phyloP scores from a whole-genome alignment of 78 protist species.

The Polysphondylium violaceum region DNA sequence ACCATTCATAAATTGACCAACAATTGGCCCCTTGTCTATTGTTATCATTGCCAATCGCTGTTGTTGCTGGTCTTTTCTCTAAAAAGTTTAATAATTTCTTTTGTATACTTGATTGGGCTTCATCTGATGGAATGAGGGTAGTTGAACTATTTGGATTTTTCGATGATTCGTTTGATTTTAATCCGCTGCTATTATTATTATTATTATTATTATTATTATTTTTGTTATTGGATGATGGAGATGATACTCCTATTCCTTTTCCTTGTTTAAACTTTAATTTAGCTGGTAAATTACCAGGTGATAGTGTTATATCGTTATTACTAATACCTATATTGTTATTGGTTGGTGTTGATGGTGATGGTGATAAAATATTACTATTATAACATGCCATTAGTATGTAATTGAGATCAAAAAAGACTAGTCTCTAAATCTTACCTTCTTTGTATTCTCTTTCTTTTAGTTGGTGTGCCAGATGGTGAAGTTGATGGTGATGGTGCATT shows the following conservation, averaged over 20 bases:
- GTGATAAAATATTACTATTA: not conserved
- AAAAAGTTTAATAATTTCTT: constrained; percentile 28
- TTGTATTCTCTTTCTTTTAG: constrained; percentile 18
- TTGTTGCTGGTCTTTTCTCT: not conserved
- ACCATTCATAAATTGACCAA: constrained; percentile 76
- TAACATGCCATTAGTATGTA: not conserved
- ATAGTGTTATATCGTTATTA: not conserved
- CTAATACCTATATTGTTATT: no score
- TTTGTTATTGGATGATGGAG: not conserved
- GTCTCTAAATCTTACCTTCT: not conserved
- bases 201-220: not conserved
- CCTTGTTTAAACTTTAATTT: constrained; percentile 31
- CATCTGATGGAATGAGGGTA: not conserved
- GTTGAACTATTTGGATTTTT: not conserved
- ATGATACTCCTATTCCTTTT: not conserved
- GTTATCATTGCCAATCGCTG: not conserved
- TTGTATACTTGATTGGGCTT: constrained; percentile 39
- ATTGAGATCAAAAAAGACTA: not conserved
- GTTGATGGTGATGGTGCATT: not conserved
- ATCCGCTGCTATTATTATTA: not conserved
- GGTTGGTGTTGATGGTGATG: not conserved
- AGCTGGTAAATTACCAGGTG: constrained; percentile 44
- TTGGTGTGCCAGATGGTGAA: not conserved
- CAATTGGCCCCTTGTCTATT: constrained; percentile 11
- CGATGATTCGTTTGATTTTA: not conserved